Conservation (phyloP, 1,139 yeast species). For the Saccharomyces hybrid region DNA sequence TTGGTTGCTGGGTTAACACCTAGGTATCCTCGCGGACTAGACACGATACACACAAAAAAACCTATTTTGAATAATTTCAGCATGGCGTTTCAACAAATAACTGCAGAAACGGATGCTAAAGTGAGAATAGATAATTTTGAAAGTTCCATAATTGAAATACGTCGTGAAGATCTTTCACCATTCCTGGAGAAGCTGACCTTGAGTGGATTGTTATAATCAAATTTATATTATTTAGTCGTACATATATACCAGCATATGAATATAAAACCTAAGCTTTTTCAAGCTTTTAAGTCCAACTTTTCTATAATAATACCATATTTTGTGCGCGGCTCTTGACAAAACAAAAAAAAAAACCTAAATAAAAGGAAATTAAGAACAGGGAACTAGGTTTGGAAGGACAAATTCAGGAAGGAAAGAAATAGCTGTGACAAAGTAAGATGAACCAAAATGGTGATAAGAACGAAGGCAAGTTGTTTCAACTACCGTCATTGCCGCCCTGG, state of each 20-base stretch:
- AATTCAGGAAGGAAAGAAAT: background rate
- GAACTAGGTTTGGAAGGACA: background rate
- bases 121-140: constrained; percentile 91
- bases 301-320: background rate
- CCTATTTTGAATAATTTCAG: constrained; percentile 69
- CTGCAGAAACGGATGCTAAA: constrained; percentile 74
- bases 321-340: background rate
- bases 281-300: background rate
- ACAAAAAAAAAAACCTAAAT: background rate
- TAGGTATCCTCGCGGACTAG: constrained; percentile 59
- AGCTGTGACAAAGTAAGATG: background rate
- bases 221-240: background rate
- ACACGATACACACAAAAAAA: constrained; percentile 36
- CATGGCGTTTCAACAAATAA: constrained; percentile 81
- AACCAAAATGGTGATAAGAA: constrained; percentile 1
- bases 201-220: constrained; percentile 36
- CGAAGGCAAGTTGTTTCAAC: constrained; percentile 14
- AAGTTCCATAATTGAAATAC: constrained; percentile 82
- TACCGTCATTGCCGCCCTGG: constrained; percentile 28
- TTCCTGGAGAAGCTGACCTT: constrained; percentile 71
- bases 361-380: background rate
- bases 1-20: constrained; percentile 89
- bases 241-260: background rate
- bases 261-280: background rate
- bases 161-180: constrained; percentile 80